These are phyloP conservation scores for Phlebiopsis gigantea DNA, from an alignment of 768 basidiomycete species.

Conservation along the genomic window DNA sequence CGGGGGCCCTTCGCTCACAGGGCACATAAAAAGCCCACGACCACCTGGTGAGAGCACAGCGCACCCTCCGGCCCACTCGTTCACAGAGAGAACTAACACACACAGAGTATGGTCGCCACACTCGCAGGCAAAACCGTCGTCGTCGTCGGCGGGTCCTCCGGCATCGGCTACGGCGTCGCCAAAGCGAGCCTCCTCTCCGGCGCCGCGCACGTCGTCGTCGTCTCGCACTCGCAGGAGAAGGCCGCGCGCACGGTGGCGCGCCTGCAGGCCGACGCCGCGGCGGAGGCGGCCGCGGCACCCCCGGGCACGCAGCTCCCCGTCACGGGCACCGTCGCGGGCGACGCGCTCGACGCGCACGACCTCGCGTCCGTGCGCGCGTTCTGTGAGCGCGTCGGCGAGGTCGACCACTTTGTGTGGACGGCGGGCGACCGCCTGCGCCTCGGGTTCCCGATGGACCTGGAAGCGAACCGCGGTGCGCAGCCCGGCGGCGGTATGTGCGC, in stretches of 20 bases:
- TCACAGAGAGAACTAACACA: neutral
- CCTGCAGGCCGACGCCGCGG: neutral
- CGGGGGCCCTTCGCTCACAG: neutral
- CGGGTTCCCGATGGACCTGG: neutral
- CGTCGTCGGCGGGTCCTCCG: constrained; percentile 3
- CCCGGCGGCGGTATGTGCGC: neutral
- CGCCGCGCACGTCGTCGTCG: constrained; percentile 6
- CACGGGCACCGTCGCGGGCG: neutral
- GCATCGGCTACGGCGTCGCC: constrained; percentile 5
- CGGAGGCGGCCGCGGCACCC: neutral
- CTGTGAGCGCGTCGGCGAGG: constrained; percentile 5
- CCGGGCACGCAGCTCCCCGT: neutral
- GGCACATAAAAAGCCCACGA: neutral
- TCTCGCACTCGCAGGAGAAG: neutral
- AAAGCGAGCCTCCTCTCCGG: neutral
- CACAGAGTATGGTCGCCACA: neutral
- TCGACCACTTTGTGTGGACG: constrained; percentile 8
- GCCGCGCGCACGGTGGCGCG: neutral
- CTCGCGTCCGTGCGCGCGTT: neutral
- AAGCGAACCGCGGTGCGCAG: neutral
- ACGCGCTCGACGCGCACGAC: constrained; percentile 1
- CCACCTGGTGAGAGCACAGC: neutral
- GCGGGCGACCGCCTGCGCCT: neutral
- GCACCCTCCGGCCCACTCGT: neutral
- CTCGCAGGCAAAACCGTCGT: constrained; percentile 2